Evolutionary conservation across 192 early-diverging fungal genomes (phyloP).

Genomic region (Backusella tuberculispora): DNA sequence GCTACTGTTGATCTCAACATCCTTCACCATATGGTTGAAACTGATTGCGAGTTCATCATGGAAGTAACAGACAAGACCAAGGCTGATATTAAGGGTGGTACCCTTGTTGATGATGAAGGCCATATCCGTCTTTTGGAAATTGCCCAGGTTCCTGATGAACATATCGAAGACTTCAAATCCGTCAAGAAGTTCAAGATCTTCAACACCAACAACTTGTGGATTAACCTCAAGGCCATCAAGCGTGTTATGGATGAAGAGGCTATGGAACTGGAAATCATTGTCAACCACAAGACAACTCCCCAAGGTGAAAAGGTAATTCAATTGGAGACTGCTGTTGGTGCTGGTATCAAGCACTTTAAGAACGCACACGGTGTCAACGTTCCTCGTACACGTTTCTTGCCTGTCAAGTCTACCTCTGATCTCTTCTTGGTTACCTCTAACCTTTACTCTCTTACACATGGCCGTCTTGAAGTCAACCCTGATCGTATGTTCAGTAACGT

Average conservation of each 20-base stretch:
- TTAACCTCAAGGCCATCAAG: conserved; percentile 84
- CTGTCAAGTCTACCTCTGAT: conserved; percentile 97
- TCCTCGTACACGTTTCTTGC: conserved; percentile 94
- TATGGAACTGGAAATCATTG: conserved; percentile 93
- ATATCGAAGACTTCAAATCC: conserved; percentile 98
- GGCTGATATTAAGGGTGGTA: conserved; percentile 99
- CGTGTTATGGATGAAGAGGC: conserved; percentile 79
- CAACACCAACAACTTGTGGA: conserved; percentile 96
- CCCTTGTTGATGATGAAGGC: conserved; percentile 97
- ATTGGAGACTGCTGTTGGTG: conserved; percentile 99
- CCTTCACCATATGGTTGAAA: conserved; percentile 87
- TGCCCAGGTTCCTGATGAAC: conserved; percentile 96
- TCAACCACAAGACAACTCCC: conserved; percentile 94
- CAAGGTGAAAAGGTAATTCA: conserved; percentile 96
- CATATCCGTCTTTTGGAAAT: conserved; percentile 93
- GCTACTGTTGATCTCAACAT: conserved; percentile 95
- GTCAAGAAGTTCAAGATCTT: conserved; percentile 99
- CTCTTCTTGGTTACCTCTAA: conserved; percentile 96
- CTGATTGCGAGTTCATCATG: conserved; percentile 95
- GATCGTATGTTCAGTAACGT: conserved; percentile 92
- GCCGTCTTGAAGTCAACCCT: conserved; percentile 89
- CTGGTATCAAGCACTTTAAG: conserved; percentile 97
- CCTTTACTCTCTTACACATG: conserved; percentile 91
- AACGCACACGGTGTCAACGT: conserved; percentile 96
- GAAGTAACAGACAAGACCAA: conserved; percentile 99